Evolutionary conservation across 2,329 filamentous ascomycete species (phyloP).

Genomic region (Xylogone sp.): DNA sequence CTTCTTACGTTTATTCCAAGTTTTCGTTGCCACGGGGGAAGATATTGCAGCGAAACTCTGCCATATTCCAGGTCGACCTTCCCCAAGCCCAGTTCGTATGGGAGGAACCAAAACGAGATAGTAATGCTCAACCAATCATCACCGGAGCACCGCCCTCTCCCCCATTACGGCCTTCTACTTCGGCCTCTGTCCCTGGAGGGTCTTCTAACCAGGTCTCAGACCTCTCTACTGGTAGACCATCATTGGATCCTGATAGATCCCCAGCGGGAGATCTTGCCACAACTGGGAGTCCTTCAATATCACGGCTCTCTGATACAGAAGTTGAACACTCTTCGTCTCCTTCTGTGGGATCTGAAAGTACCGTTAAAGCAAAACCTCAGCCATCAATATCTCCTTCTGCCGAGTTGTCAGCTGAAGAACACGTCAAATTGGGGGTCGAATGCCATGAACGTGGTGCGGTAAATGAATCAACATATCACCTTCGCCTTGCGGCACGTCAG

Average conservation of each 20-base stretch:
- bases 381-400: conserved; percentile 51
- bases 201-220: neutral
- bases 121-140: conserved; percentile 39
- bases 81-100: conserved; percentile 55
- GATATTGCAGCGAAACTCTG: conserved; percentile 64
- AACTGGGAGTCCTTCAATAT: conserved; percentile 32
- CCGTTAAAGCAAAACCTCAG: conserved; percentile 38
- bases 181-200: conserved; percentile 30
- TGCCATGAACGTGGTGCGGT: conserved; percentile 84
- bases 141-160: conserved; percentile 57
- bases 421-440: conserved; percentile 84
- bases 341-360: conserved; percentile 9
- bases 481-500: conserved; percentile 81
- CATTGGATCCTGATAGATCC: conserved; percentile 47
- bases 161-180: conserved; percentile 56
- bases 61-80: conserved; percentile 52
- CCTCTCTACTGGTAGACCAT: conserved; percentile 34
- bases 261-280: conserved; percentile 38
- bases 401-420: conserved; percentile 79
- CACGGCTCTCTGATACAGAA: conserved; percentile 37
- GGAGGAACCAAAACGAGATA: conserved; percentile 49
- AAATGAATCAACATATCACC: conserved; percentile 93
- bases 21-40: conserved; percentile 82
- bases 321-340: neutral
- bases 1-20: conserved; percentile 83